These are phyloP conservation scores for Cenchrus fungigraminus DNA, from an alignment of 176 grass and related monocot species.

Conservation along the genomic window DNA sequence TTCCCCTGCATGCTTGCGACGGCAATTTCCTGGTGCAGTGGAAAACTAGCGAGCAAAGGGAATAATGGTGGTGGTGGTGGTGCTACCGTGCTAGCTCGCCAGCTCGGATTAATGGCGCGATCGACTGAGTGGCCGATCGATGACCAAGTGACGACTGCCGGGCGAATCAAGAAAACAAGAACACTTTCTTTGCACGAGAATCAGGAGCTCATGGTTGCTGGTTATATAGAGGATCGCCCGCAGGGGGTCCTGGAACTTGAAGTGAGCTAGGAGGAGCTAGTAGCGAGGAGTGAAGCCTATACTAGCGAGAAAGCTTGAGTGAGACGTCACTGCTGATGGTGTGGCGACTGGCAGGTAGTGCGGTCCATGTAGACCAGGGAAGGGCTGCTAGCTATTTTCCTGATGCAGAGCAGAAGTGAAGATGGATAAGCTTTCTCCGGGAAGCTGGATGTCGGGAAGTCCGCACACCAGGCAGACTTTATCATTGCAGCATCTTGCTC, in stretches of 20 bases:
- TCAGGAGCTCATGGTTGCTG: background rate
- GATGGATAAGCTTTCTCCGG: background rate
- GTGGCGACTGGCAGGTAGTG: background rate
- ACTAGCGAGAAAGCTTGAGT: background rate
- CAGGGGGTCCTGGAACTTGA: background rate
- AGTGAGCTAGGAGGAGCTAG: background rate
- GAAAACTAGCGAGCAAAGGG: no score
- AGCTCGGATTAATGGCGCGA: background rate
- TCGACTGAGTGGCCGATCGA: background rate
- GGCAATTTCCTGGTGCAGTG: background rate
- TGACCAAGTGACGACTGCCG: background rate
- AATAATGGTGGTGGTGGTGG: no score
- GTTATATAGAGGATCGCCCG: background rate
- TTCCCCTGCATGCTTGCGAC: slow-evolving; percentile 26
- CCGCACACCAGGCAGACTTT: no score
- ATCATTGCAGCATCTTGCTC: background rate
- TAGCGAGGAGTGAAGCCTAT: background rate
- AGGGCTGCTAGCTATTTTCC: background rate
- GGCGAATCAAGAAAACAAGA: background rate
- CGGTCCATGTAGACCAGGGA: background rate
- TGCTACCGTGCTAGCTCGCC: background rate
- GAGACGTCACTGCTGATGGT: slow-evolving; percentile 38
- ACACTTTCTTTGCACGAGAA: background rate
- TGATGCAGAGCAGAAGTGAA: background rate
- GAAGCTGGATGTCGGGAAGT: background rate